phyloP scores from a whole-genome alignment of 306 rosid genomes.

The Canavalia ensiformis region DNA sequence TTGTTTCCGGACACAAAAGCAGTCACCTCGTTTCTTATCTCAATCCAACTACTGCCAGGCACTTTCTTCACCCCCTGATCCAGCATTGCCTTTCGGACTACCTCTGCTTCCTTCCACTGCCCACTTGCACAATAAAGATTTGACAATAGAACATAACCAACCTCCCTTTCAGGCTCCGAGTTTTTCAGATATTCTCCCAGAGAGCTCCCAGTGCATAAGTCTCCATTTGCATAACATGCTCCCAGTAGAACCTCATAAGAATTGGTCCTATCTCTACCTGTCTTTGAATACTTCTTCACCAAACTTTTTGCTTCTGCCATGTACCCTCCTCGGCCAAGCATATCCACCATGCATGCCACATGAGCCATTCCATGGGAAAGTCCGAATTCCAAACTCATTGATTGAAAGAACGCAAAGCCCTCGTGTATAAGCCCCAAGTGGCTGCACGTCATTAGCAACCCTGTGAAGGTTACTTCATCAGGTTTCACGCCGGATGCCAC shows the following conservation, averaged over 20 bases:
- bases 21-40: slow-evolving; percentile 65
- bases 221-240: slow-evolving; percentile 67
- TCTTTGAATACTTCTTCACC: slow-evolving; percentile 55
- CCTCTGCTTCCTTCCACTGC: slow-evolving; percentile 88
- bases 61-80: slow-evolving; percentile 82
- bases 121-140: slow-evolving; percentile 77
- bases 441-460: slow-evolving; percentile 84
- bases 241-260: slow-evolving; percentile 72
- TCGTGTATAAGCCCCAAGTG: slow-evolving; percentile 75
- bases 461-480: slow-evolving; percentile 81
- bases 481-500: slow-evolving; percentile 63
- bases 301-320: slow-evolving; percentile 70
- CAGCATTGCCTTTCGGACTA: slow-evolving; percentile 69
- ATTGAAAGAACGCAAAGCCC: slow-evolving; percentile 61
- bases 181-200: slow-evolving; percentile 64
- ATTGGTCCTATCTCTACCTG: slow-evolving; percentile 43
- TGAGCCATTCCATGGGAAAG: slow-evolving; percentile 68
- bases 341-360: slow-evolving; percentile 82
- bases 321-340: slow-evolving; percentile 83
- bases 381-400: slow-evolving; percentile 66
- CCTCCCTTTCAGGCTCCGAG: slow-evolving; percentile 67
- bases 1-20: slow-evolving; percentile 77
- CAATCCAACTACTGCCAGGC: slow-evolving; percentile 93
- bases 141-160: slow-evolving; percentile 72
- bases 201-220: slow-evolving; percentile 54